Base-by-base conservation (phyloP, 2,329 filamentous ascomycete genomes). In the Trichothecium roseum region DNA sequence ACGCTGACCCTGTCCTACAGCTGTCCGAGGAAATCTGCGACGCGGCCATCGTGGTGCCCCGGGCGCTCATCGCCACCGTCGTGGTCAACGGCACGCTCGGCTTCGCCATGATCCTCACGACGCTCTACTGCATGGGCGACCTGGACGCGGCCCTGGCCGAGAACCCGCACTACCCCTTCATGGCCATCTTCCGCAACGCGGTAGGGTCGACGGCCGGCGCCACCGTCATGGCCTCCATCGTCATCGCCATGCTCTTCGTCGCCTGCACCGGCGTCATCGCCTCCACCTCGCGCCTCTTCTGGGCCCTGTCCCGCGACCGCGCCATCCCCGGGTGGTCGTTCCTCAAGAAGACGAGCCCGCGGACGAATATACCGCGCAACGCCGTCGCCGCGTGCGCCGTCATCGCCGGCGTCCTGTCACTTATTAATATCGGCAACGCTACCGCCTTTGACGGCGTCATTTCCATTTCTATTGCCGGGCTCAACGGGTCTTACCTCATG, bases 241-340 rank as follows among this genome's bases (percentile, higher is more conserved):
- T 74, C 3, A 57, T 72, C 4, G 49, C 72, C 14, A 63, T 69
- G 20, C 53, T 65, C 5, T 61, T 63, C 2, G 66, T 61, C 14
- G 64, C 64, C 26, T 68, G 63, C 12, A 65, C 72, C 15, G 66
- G 66, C 2, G 68, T 71, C 39, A 63, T 78, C 0, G 70, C 69
- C 2, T 69, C 75, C 0, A 71, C 73, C 0, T 75, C 72, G 1
- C 63, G 72, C 10, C 64, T 74, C 37, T 63, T 70, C 9, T 76
- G 68, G 66, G 68, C 72, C 0, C 75, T 75, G 43, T 46, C 55
- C 1, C 47, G 55, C 3, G 55, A 57, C 14, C 49, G 46, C 0
- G 55, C 49, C 4, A 37, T 57, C 24, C 55, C 55, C 5, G 22
- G 27, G 6, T 36, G 28, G 32, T 13, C 12, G 18, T 29, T 14